phyloP scores from a whole-genome alignment of 768 basidiomycete genomes.

The Termitomyces eurrhizus region DNA sequence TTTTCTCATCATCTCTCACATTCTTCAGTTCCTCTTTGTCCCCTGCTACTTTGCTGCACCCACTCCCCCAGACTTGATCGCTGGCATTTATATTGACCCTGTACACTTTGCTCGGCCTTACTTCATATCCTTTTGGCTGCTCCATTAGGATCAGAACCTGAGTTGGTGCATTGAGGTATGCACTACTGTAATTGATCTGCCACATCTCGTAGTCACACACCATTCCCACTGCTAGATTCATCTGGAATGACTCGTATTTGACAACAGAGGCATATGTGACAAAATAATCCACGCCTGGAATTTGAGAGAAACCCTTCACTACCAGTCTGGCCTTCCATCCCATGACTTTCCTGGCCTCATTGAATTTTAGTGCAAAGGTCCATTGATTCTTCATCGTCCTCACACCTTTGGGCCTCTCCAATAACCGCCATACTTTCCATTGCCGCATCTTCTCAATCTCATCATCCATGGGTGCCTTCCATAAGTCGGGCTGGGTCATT shows the following conservation, averaged over 20 bases:
- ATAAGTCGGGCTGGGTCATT: background rate
- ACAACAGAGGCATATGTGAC: background rate
- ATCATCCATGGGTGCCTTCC: background rate
- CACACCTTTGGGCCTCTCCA: background rate
- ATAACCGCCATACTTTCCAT: background rate
- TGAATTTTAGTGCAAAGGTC: background rate
- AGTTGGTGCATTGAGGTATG: background rate
- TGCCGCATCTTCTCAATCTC: background rate
- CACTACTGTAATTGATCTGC: background rate
- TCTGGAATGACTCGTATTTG: too few relatives aligned
- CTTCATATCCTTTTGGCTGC: background rate
- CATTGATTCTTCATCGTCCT: background rate
- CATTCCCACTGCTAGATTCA: background rate
- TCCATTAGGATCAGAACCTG: background rate
- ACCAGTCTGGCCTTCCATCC: background rate
- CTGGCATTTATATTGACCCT: too few relatives aligned
- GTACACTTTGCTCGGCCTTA: too few relatives aligned
- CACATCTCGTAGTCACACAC: background rate
- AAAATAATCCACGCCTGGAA: background rate
- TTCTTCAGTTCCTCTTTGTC: too few relatives aligned
- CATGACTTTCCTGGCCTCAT: background rate
- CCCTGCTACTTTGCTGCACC: too few relatives aligned
- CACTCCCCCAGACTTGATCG: too few relatives aligned
- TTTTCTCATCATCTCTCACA: background rate
- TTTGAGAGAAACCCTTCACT: background rate